These are phyloP conservation scores for Fusarium gaditjirri DNA, from an alignment of 2,329 filamentous ascomycete genomes.

Conservation along the genomic window DNA sequence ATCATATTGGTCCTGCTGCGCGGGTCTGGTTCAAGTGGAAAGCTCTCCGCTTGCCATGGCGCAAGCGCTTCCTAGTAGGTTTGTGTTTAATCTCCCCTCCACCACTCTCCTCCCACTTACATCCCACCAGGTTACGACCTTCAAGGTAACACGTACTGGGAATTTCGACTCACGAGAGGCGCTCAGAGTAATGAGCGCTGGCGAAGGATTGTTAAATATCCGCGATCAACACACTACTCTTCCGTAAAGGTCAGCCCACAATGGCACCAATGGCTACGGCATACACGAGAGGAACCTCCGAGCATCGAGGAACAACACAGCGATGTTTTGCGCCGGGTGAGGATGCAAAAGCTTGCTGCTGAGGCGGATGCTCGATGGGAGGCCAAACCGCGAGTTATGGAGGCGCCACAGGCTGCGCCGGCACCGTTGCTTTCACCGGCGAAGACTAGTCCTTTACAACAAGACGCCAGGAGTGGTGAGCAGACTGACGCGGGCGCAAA, in stretches of 20 bases:
- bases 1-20: conserved; percentile 50
- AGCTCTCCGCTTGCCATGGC: conserved; percentile 70
- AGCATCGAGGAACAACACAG: conserved; percentile 65
- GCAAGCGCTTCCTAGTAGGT: conserved; percentile 72
- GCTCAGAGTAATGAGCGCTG: conserved; percentile 56
- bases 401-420: conserved; percentile 44
- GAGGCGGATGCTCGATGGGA: conserved; percentile 73
- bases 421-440: conserved; percentile 31
- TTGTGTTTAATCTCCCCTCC: conserved; percentile 38
- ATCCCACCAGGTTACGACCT: conserved; percentile 67
- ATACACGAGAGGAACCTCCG: conserved; percentile 66
- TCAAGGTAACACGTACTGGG: conserved; percentile 75
- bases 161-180: conserved; percentile 66
- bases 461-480: conserved; percentile 10
- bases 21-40: conserved; percentile 71
- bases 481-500: conserved; percentile 2
- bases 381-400: conserved; percentile 64
- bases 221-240: conserved; percentile 62
- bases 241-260: conserved; percentile 67
- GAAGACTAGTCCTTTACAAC: conserved; percentile 3
- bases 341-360: conserved; percentile 66
- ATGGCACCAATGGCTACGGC: conserved; percentile 77
- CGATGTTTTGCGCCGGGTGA: conserved; percentile 63
- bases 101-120: conserved; percentile 31
- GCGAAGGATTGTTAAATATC: conserved; percentile 72